Evolutionary conservation across 495 filamentous ascomycete species (phyloP), one percentile per base, ranked within the genome.

Genomic region (Aspergillus diversus): DNA sequence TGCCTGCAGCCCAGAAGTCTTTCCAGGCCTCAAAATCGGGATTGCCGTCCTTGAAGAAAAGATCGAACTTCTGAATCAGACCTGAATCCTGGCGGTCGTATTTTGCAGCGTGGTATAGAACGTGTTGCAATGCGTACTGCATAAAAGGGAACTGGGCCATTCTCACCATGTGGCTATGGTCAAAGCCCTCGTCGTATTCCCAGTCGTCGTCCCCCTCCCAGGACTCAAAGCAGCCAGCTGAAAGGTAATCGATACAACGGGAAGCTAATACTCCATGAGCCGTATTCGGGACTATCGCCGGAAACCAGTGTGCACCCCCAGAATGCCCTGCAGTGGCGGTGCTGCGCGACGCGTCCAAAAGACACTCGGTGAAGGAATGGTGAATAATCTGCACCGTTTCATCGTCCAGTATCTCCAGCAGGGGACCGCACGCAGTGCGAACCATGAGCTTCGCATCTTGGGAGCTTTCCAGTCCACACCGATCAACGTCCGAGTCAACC

Each of bases 91-190:
- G 3, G 21, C 2, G 17, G 5, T 35, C 51, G 5, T 12, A 35
- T 12, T 58, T 56, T 4, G 35, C 27, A 0, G 62, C 68, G 63
- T 78, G 75, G 39, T 65, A 52, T 37, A 55, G 58, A 69, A 68
- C 72, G 55, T 75, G 67, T 5, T 50, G 42, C 7, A 57, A 32
- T 2, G 75, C 71, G 61, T 78, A 78, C 15, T 69, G 51, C 5
- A 74, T 35, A 48, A 78, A 73, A 7, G 71, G 69, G 54, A 66
- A 53, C 33, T 48, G 55, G 4, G 37, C 32, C 52, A 52, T 11
- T 3, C 17, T 17, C 4, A 4, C 49, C 49, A 52, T 52, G 12
- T 52, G 49, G 8, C 16, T 21, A 17, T 52, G 17, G 11, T 31
- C 21, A 31, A 52, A 31, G 49, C 49, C 49, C 17, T 52, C 21